Evolutionary conservation across 1,139 yeast genomes (phyloP).

Genomic region (Zygosaccharomyces sapae): DNA sequence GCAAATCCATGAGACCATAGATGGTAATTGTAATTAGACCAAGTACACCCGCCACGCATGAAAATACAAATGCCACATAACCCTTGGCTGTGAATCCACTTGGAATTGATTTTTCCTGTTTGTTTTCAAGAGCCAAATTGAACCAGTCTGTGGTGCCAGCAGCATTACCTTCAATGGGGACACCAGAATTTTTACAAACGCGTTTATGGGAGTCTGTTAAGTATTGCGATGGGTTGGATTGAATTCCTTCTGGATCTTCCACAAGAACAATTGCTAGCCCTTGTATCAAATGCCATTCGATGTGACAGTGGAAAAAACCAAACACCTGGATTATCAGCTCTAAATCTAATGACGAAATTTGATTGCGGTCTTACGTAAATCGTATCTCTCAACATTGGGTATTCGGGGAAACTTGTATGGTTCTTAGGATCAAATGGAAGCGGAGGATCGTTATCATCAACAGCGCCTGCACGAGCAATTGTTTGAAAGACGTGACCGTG

Average conservation of each 20-base stretch:
- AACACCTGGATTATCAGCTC: slow-evolving; percentile 82
- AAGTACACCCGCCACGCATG: slow-evolving; percentile 70
- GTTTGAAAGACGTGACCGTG: slow-evolving; percentile 80
- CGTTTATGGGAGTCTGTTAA: slow-evolving; percentile 54
- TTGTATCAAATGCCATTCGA: slow-evolving; percentile 90
- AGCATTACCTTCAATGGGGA: slow-evolving; percentile 68
- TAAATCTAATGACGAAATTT: slow-evolving; percentile 62
- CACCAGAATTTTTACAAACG: slow-evolving; percentile 53
- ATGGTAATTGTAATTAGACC: slow-evolving; percentile 73
- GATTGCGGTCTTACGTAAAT: slow-evolving; percentile 63
- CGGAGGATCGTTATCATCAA: slow-evolving; percentile 46
- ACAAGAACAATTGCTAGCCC: slow-evolving; percentile 70
- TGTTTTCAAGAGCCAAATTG: slow-evolving; percentile 68
- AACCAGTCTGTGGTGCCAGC: slow-evolving; percentile 61
- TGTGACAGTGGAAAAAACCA: slow-evolving; percentile 94
- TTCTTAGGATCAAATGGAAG: slow-evolving; percentile 48
- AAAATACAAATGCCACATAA: slow-evolving; percentile 78
- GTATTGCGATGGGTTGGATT: slow-evolving; percentile 44
- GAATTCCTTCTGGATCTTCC: slow-evolving; percentile 70
- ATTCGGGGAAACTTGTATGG: slow-evolving; percentile 53
- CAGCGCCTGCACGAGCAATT: slow-evolving; percentile 50
- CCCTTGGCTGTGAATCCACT: slow-evolving; percentile 87
- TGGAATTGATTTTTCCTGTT: slow-evolving; percentile 64
- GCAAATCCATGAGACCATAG: slow-evolving; percentile 78
- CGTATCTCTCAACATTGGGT: slow-evolving; percentile 70